These are phyloP conservation scores for Aspergillus carlsbadensis DNA, from an alignment of 495 filamentous ascomycete genomes.

Conservation along the genomic window DNA sequence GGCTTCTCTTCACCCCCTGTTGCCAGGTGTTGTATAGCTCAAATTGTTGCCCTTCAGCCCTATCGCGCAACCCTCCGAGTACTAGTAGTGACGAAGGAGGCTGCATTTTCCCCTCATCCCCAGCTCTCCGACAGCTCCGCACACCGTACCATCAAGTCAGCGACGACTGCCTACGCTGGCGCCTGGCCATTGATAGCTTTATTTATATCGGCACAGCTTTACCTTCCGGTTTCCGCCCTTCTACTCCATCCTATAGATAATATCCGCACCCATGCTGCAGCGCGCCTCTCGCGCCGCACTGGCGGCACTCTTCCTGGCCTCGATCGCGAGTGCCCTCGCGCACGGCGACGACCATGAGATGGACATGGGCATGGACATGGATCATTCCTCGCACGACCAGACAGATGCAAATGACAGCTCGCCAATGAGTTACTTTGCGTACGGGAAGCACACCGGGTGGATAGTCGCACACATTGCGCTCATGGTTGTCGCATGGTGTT, in stretches of 20 bases:
- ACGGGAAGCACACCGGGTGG: constrained; percentile 60
- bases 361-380: constrained; percentile 36
- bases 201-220: background rate
- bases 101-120: constrained; percentile 2
- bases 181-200: background rate
- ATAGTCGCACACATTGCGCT: constrained; percentile 78
- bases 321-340: constrained; percentile 34
- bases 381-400: constrained; percentile 28
- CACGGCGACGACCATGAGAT: constrained; percentile 38
- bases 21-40: background rate
- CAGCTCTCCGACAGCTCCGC: constrained; percentile 6
- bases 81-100: background rate
- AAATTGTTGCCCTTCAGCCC: background rate
- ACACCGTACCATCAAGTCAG: background rate
- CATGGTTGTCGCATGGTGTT: constrained; percentile 80
- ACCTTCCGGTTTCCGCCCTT: background rate
- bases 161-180: background rate
- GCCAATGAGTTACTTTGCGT: constrained; percentile 72
- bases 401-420: constrained; percentile 22
- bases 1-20: constrained; percentile 4
- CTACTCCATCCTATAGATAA: constrained; percentile 1
- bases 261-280: constrained; percentile 25
- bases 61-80: background rate
- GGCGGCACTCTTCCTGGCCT: constrained; percentile 31
- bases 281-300: constrained; percentile 29